Evolutionary conservation across 129 eudicot species (phyloP), one percentile per base, ranked within the genome.

Genomic region (Helichrysum umbraculigerum): DNA sequence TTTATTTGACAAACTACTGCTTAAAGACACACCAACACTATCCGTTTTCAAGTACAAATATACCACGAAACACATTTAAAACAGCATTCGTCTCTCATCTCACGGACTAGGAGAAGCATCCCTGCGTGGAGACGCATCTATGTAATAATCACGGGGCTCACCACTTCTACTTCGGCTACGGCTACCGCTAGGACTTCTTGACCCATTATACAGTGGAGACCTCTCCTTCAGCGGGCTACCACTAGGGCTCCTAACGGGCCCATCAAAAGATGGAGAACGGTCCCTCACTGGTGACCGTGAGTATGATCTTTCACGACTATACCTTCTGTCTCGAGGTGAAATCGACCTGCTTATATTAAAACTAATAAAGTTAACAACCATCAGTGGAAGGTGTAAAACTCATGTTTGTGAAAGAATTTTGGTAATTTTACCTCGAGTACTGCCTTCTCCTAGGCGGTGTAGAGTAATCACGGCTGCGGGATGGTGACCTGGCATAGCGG

Each of bases 381-480:
- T 2, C 8, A 11, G 30, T 30, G n/a, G n/a, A 63, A 30, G n/a
- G 30, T 1, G 30, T 30, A 11, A 7, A 60, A 60, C 30, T 1
- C 14, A 19, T 60, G 15, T 19, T 60, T 60, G 21, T 30, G 17
- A 6, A 28, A 8, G 0, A 28, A 12, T 6, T 7, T 37, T 72
- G 1, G 67, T 4, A 73, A 28, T 2, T 60, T 66, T 76, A 89
- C 98, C 98, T 89, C 3, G 96, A 89, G 78, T 87, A 76, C 7
- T 81, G 87, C 78, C 89, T 84, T 84, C 93, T 79, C 87, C 83
- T 89, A 6, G 93, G 92, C 41, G 93, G 83, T 10, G 88, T 90
- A 21, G 97, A 92, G 79, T 89, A 78, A 75, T 85, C 96, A 81
- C 85, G 92, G 83, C 88, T 69, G 51, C 32, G 83, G 3, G 97